Base-by-base conservation (phyloP, 2,329 filamentous ascomycete genomes). In the Venturia asperata region DNA sequence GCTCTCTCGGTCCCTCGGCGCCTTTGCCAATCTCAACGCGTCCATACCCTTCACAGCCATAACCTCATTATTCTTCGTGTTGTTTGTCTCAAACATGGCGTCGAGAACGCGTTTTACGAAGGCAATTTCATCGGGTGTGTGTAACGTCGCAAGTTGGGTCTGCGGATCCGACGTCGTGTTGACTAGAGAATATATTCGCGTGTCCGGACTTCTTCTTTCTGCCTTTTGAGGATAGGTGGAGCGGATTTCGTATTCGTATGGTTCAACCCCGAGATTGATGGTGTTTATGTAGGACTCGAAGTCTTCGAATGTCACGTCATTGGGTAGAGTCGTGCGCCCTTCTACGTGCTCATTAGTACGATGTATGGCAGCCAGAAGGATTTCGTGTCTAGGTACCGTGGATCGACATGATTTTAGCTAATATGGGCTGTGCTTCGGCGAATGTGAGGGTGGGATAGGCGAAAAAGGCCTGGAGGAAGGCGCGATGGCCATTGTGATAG, bases 31-130 rank as follows among this genome's bases (percentile, higher is more conserved):
- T 70, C 90, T 87, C 64, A 89, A 80, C 3, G 92, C 92, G 71
- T 96, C 87, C 74, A 91, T 91, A 56, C 85, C 83, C 15, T 86
- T 89, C 3, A 97, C 79, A 3, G 90, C 92, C 84, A 97, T 87
- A 34, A 91, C 84, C 76, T 99, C 93, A 71, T 87, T 85, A n/a
- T 85, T 81, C 10, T 81, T 82, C 0, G 87, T 91, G 73, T 97
- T 97, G 78, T 91, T 87, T 24, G 85, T 88, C 68, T 95, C 91
- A 73, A 97, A 99, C 85, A 99, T 96, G 70, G 84, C 86, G 74
- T 97, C 92, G 0, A 99, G 83, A 3, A 97, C 75, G 10, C 94
- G 83, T 76, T 95, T 94, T 64, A 97, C 85, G 74, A 91, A 99
- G 0, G 89, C 86, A 41, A 97, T 90, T 78, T 97, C 92, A 69